A percentile compares a stretch with the other conserved stretches of the same genome.
These are phyloP conservation scores for Tolypocladium nubicola DNA, from an alignment of 2,329 filamentous ascomycete genomes.

Conservation along the genomic window DNA sequence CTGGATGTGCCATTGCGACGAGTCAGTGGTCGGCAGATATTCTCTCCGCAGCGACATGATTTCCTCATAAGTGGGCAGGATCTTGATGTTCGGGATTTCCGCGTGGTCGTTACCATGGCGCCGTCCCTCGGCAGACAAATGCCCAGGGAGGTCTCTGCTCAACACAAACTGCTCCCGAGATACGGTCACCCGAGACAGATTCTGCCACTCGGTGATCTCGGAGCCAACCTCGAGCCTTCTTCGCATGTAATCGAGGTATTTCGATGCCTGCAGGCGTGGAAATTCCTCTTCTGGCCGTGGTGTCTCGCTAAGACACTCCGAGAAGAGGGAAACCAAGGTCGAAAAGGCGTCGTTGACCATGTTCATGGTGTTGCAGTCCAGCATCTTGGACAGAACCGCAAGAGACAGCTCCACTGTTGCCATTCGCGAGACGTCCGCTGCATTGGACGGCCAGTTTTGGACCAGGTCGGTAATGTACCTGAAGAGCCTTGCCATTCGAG, in stretches of 20 bases:
- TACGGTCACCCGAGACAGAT: conserved; percentile 5
- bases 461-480: conserved; percentile 15
- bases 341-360: conserved; percentile 14
- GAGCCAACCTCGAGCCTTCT: conserved; percentile 19
- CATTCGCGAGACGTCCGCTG: conserved; percentile 6
- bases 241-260: conserved; percentile 19
- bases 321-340: conserved; percentile 10
- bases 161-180: conserved; percentile 18
- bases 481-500: conserved; percentile 20
- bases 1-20: conserved; percentile 20
- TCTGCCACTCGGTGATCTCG: conserved; percentile 4
- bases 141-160: conserved; percentile 20
- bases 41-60: conserved; percentile 30
- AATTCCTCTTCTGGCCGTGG: conserved; percentile 11
- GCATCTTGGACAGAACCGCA: conserved; percentile 19
- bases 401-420: conserved; percentile 17
- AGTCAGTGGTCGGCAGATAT: conserved; percentile 31
- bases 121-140: conserved; percentile 16
- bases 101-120: conserved; percentile 40
- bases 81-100: conserved; percentile 33
- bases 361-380: conserved; percentile 25
- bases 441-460: conserved; percentile 5
- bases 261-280: conserved; percentile 16
- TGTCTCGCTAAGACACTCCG: conserved; percentile 7
- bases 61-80: conserved; percentile 38